Conservation (phyloP, 2,329 filamentous ascomycete genomes). For the Trichophyton equinum region DNA sequence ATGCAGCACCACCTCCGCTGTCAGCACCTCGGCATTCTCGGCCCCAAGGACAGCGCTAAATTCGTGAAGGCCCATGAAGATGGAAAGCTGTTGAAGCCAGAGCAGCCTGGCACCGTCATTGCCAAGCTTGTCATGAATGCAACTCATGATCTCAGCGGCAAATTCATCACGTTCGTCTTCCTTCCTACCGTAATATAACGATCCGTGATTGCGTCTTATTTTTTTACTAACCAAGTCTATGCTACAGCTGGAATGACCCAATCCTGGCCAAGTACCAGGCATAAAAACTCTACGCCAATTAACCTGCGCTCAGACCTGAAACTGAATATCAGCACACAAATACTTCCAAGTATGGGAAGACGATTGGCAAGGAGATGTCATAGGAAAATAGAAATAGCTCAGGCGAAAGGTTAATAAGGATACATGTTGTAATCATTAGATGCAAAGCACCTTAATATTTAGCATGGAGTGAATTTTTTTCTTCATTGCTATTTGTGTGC, state of each 20-base stretch:
- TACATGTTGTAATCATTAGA: slow-evolving; percentile 45
- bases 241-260: slow-evolving; percentile 35
- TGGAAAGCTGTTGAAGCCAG: slow-evolving; percentile 63
- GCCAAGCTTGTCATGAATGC: slow-evolving; percentile 60
- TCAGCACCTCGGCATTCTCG: slow-evolving; percentile 40
- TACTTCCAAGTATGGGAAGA: background rate
- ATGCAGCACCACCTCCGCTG: slow-evolving; percentile 81
- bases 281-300: slow-evolving; percentile 13
- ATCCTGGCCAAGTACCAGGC: slow-evolving; percentile 33
- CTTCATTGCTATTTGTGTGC: slow-evolving; percentile 10
- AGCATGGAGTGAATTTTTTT: slow-evolving; percentile 46
- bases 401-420: slow-evolving; percentile 52
- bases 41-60: slow-evolving; percentile 41
- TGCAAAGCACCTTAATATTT: slow-evolving; percentile 43
- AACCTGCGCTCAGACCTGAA: background rate
- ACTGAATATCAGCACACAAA: background rate
- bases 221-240: slow-evolving; percentile 16
- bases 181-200: background rate
- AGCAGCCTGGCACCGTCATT: slow-evolving; percentile 77
- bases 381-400: slow-evolving; percentile 26
- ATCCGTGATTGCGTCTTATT: background rate
- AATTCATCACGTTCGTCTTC: slow-evolving; percentile 43
- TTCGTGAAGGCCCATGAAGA: slow-evolving; percentile 59
- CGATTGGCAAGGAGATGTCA: background rate
- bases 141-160: slow-evolving; percentile 57